Evolutionary conservation across 1,284 basidiomycete genomes (phyloP).

Genomic region (Grifola frondosa): DNA sequence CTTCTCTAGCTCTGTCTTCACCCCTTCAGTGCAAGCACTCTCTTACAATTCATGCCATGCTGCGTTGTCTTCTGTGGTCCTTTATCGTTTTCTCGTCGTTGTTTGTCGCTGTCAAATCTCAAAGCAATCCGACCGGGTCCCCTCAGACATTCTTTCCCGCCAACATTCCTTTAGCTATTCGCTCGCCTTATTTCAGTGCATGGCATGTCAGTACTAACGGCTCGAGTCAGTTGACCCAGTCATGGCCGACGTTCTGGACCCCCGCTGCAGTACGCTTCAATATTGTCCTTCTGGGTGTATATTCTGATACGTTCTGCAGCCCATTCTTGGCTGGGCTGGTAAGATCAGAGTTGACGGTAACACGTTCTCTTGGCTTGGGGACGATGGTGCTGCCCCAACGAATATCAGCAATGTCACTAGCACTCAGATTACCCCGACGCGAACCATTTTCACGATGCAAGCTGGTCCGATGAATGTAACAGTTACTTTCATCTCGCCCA

Average conservation of each 20-base stretch:
- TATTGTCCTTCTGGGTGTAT: not conserved
- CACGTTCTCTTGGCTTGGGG: conserved; percentile 21
- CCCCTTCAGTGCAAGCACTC: too few relatives aligned
- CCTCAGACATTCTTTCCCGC: conserved; percentile 14
- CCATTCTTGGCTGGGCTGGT: conserved; percentile 19
- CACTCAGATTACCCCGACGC: conserved; percentile 16
- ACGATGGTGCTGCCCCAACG: not conserved
- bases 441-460: conserved; percentile 16
- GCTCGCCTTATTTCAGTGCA: conserved; percentile 13
- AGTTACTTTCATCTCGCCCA: conserved; percentile 22
- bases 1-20: conserved; percentile 1
- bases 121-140: too few relatives aligned
- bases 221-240: not conserved
- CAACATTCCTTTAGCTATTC: conserved; percentile 12
- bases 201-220: conserved; percentile 8
- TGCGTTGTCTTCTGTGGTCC: conserved; percentile 7
- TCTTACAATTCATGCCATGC: too few relatives aligned
- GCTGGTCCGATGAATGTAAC: conserved; percentile 22
- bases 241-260: conserved; percentile 12
- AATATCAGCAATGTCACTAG: conserved; percentile 11
- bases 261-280: not conserved
- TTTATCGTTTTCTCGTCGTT: conserved; percentile 8
- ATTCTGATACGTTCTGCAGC: conserved; percentile 2
- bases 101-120: conserved; percentile 8
- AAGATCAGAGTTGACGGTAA: conserved; percentile 20